Evolutionary conservation across 495 filamentous ascomycete species (phyloP).

Genomic region (Peziza echinospora): DNA sequence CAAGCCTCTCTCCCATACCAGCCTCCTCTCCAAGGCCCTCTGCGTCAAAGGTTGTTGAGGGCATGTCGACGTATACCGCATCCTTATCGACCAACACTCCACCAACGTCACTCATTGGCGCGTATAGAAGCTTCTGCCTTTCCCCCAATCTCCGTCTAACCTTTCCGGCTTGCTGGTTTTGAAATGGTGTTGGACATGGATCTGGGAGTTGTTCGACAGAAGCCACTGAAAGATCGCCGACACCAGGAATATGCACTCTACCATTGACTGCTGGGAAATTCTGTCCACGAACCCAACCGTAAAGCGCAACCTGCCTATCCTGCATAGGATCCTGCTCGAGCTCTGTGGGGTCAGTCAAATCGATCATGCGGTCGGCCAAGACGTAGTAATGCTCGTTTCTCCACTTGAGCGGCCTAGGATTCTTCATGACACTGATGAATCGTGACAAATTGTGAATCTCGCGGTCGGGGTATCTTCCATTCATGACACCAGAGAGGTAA

Average conservation of each 20-base stretch:
- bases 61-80: constrained; percentile 59
- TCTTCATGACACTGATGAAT: constrained; percentile 97
- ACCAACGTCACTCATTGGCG: constrained; percentile 93
- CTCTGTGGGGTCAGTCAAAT: constrained; percentile 76
- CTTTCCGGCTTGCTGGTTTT: constrained; percentile 71
- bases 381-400: constrained; percentile 87
- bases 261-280: constrained; percentile 80
- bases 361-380: constrained; percentile 78
- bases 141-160: constrained; percentile 61
- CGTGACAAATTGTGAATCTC: constrained; percentile 88
- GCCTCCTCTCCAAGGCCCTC: constrained; percentile 35
- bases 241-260: constrained; percentile 74
- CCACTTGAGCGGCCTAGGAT: constrained; percentile 88
- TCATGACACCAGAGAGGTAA: constrained; percentile 84
- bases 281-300: constrained; percentile 86
- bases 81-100: constrained; percentile 69
- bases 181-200: constrained; percentile 81
- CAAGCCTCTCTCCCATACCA: constrained; percentile 79
- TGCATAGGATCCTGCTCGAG: constrained; percentile 74
- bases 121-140: constrained; percentile 86
- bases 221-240: constrained; percentile 78
- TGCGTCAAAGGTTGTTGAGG: constrained; percentile 51
- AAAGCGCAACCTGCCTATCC: constrained; percentile 73
- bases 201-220: constrained; percentile 73
- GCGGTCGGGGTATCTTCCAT: constrained; percentile 87